Conservation (phyloP, 805 yeast species). For the Tetrapisispora taiwanensis region DNA sequence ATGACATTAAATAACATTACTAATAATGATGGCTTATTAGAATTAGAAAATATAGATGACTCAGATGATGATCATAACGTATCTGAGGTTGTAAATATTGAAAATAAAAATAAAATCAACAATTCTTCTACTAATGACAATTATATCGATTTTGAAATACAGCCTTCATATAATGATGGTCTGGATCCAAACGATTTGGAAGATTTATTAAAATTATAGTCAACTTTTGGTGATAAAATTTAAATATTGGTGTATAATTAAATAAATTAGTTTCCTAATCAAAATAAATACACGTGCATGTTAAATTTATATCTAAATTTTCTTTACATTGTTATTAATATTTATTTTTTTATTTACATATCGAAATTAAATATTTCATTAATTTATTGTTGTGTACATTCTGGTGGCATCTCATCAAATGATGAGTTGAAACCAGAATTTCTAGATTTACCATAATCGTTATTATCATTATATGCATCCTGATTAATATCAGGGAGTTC, state of each 20-base stretch:
- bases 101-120: neutral
- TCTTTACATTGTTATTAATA: no score
- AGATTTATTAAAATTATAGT: constrained; percentile 9
- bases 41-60: constrained; percentile 2
- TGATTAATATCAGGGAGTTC: constrained; percentile 7
- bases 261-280: no score
- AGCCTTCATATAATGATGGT: constrained; percentile 17
- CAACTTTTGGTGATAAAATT: no score
- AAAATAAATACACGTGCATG: neutral
- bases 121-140: neutral
- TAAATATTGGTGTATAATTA: no score
- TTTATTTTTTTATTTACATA: no score
- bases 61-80: constrained; percentile 10
- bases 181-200: constrained; percentile 18
- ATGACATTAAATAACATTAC: constrained; percentile 4
- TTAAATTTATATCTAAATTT: no score
- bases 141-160: constrained; percentile 6
- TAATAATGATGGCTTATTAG: constrained; percentile 11
- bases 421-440: neutral
- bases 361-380: no score
- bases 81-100: neutral
- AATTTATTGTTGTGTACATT: constrained; percentile 34
- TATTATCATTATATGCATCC: no score
- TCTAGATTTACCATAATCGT: neutral
- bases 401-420: constrained; percentile 27